Conservation (phyloP, 805 yeast genomes). For the Saccharomyces mikatae region DNA sequence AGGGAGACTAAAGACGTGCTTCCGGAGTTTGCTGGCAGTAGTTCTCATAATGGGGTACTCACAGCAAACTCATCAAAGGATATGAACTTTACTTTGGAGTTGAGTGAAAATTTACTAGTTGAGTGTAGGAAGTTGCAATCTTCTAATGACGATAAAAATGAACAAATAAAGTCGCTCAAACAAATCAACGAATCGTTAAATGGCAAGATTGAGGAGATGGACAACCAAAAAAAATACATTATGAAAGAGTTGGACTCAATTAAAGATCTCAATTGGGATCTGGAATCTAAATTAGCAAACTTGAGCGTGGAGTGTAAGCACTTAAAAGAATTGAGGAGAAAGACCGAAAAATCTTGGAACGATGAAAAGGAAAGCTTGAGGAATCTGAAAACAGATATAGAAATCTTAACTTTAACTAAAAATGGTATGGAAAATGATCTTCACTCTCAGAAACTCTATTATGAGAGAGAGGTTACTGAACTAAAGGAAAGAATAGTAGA, state of each 20-base stretch:
- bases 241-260: constrained; percentile 8
- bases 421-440: constrained; percentile 35
- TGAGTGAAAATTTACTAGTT: constrained; percentile 60
- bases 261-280: constrained; percentile 2
- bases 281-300: constrained; percentile 1
- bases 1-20: constrained; percentile 5
- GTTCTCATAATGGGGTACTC: constrained; percentile 22
- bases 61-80: constrained; percentile 41
- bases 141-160: constrained; percentile 44
- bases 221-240: constrained; percentile 11
- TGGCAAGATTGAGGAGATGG: constrained; percentile 11
- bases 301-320: constrained; percentile 2
- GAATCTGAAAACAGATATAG: not conserved
- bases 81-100: constrained; percentile 62
- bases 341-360: constrained; percentile 1
- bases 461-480: constrained; percentile 38
- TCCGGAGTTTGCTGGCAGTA: constrained; percentile 6
- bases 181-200: constrained; percentile 36
- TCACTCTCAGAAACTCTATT: constrained; percentile 30
- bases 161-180: constrained; percentile 35
- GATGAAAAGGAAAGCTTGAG: not conserved
- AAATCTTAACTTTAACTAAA: constrained; percentile 13
- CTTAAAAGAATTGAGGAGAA: not conserved
- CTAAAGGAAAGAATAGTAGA: constrained; percentile 47
- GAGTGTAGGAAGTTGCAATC: constrained; percentile 67